Percentiles rank a stretch among this genome's conserved stretches.
These are phyloP conservation scores for Pulveroboletus ravenelii DNA, from an alignment of 768 basidiomycete genomes.

Conservation along the genomic window DNA sequence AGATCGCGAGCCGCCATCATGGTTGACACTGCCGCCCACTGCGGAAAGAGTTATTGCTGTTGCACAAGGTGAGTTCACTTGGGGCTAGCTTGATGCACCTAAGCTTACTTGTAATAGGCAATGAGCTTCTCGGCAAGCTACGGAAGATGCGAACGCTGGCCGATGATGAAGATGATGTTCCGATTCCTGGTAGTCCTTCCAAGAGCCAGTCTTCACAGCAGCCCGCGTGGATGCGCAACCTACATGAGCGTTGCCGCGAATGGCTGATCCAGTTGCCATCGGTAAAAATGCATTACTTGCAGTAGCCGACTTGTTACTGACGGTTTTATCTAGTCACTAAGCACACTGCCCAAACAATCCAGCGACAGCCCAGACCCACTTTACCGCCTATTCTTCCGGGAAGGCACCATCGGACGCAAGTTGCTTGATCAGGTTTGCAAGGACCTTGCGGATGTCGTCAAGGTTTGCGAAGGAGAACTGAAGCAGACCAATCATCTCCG, in stretches of 20 bases:
- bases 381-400: constrained; percentile 83
- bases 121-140: constrained; percentile 77
- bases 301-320: constrained; percentile 9
- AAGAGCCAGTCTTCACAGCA: constrained; percentile 68
- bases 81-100: not conserved
- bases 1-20: constrained; percentile 89
- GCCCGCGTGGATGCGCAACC: constrained; percentile 91
- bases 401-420: constrained; percentile 73
- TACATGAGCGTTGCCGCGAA: constrained; percentile 77
- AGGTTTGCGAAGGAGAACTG: constrained; percentile 79
- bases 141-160: constrained; percentile 88
- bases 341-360: constrained; percentile 57
- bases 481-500: constrained; percentile 97
- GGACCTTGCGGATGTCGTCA: constrained; percentile 77
- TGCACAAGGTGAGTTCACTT: constrained; percentile 64
- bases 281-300: constrained; percentile 39
- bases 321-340: constrained; percentile 48
- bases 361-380: constrained; percentile 79
- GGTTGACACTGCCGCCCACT: constrained; percentile 89
- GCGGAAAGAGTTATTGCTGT: constrained; percentile 90
- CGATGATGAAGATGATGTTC: constrained; percentile 76
- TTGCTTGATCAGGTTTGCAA: constrained; percentile 74
- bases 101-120: constrained; percentile 45
- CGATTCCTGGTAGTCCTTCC: constrained; percentile 46
- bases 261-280: constrained; percentile 77